Base-by-base conservation (phyloP, 2,329 filamentous ascomycete species). In the Orbilia javanica region DNA sequence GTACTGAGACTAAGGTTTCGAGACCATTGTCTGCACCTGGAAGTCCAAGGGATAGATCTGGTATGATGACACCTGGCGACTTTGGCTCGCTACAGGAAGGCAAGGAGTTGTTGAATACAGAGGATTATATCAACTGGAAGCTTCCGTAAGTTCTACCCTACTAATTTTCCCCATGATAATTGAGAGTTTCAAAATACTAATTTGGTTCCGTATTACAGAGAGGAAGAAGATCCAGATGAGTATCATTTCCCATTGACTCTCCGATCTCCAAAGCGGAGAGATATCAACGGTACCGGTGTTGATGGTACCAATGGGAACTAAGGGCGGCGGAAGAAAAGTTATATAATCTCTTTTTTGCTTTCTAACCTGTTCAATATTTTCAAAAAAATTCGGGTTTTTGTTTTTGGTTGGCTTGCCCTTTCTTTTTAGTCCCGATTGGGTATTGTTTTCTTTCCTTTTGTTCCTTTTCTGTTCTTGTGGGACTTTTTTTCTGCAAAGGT, bases 1-100 rank as follows among this genome's bases (percentile, higher is more conserved):
- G 93, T 39, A 93, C 93, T 3, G 95, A 97, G 82, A 91, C 94
- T 83, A 99, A 98, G 90, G 94, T 99, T 83, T 95, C 94, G 10
- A 89, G 96, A 60, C 96, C 96, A 6, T 90, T 98, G 85, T 97
- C 94, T 1, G 94, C 97, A 63, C 96, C 96, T 1, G 96, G 96
- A 7, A 97, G 94, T 18, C 96, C 96, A 8, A 89, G 94, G 79
- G 94, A 97, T 83, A 89, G 94, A 36, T 91, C 91, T 50, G 96
- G 96, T 67, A 97, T 97, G 94, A 98, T 99, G 96, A 99, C 96
- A 0, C 96, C 96, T 6, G 96, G 96, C 55, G 96, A 99, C 84
- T 98, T 98, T 87, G 96, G 94, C 29, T 97, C 93, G 81, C 87
- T 99, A 70, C 96, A 98, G 85, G 96, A 99, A 85, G 93, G 94